Base-by-base conservation (phyloP, 805 yeast species). In the Yamadazyma tumulicola region DNA sequence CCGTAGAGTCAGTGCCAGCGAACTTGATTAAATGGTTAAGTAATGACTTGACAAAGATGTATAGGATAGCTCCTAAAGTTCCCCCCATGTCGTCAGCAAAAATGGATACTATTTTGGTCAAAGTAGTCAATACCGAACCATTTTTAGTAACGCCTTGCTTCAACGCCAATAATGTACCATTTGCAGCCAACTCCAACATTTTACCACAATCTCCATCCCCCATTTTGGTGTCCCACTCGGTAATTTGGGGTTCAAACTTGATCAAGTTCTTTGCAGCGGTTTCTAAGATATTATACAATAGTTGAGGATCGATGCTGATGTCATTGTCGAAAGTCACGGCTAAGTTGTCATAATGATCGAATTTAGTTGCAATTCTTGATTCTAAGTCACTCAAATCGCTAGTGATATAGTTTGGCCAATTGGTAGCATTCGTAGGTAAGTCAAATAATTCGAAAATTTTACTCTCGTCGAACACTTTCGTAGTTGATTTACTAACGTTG, bases 171-270 rank as follows among this genome's bases (percentile, higher is more conserved):
- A 59, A 36, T 4, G 60, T 47, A 1, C 56, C 56, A 31, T 49
- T 50, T 14, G 59, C 64, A 6, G 66, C 69, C 14, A 52, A 43
- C 33, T 54, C 53, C 26, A 64, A 51, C 31, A 63, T 61, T 37
- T 59, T 58, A 22, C 70, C 69, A 47, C 70, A 64, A 34, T 64
- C 70, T 10, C 70, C 70, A 40, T 64, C 70, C n/a, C 70, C 69
- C 59, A 61, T 57, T 38, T 57, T 52, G 16, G 70, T 64, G 39
- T 64, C 70, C 64, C 66, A 64, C 16, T 52, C 54, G 12, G 70
- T 64, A 34, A 63, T 46, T 13, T 56, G 59, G 3, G 65, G 64
- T 35, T 62, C 67, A 26, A 41, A 55, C 3, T 43, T 40, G 32
- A 61, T 55, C 6, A 62, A 46, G 13, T 55, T 58, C 13, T 46